Base-by-base conservation (phyloP, 108 stramenopile species). In the Cyclotella sp. region DNA sequence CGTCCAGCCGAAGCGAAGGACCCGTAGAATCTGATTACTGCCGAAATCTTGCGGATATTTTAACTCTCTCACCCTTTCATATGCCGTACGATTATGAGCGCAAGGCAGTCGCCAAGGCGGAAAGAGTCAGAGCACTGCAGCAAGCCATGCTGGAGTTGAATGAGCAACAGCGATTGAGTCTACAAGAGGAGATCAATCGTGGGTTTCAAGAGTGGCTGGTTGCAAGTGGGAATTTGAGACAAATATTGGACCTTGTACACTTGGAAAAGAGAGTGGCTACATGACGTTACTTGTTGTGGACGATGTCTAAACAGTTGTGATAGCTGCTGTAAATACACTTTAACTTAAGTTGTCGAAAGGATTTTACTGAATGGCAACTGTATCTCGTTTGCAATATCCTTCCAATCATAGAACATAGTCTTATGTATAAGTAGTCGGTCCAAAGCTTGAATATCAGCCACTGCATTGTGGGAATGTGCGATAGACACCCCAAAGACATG, bases 121-220 rank as follows among this genome's bases (percentile, higher is more conserved):
- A 95, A 51, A 78, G 89, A 26, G 90, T 95, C 76, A 51, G 85
- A 39, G 86, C 68, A 45, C 78, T 95, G 53, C 91, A 95, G 61
- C 78, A 82, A 70, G 85, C 90, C 0, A 81, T 95, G 63, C 85
- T 85, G 45, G 89, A 90, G 61, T 55, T 95, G 59, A 84, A 88
- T 44, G 75, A 83, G 21, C 87, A 89, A 27, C 89, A 95, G 63
- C 86, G 81, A 52, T 57, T 61, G 26, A 80, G 68, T 54, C 79
- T 95, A 30, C 88, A 95, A 62, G 94, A 95, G 52, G 94, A 95
- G 70, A 54, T 95, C 61, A 91, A 92, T 68, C 76, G 85, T 45
- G 91, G 90, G 11, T 93, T 96, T 62, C 78, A 89, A 53, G 97
- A 97, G 68, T 97, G 97, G 97, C 82, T 97, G 24, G 92, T 93